These are phyloP conservation scores for Aspergillus nidulans DNA, from an alignment of 495 filamentous ascomycete genomes.

Conservation along the genomic window DNA sequence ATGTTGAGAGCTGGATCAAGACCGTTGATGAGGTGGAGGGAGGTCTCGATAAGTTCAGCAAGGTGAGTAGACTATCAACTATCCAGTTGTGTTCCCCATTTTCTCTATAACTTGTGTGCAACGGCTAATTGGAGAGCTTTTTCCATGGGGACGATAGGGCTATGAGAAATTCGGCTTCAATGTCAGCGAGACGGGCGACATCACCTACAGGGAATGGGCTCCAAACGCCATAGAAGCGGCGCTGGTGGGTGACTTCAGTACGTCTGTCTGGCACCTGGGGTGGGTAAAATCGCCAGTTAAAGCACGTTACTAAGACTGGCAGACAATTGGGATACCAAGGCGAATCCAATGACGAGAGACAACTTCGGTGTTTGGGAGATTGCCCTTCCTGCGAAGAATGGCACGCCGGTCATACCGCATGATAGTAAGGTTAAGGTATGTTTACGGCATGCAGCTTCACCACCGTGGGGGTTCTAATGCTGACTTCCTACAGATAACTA, in stretches of 20 bases:
- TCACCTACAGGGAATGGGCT: conserved; percentile 94
- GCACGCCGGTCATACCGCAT: conserved; percentile 77
- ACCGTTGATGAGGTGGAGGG: conserved; percentile 79
- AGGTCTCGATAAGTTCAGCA: conserved; percentile 88
- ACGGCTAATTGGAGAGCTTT: background rate
- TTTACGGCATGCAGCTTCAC: background rate
- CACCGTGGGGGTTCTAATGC: background rate
- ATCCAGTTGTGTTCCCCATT: background rate
- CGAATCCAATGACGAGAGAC: conserved; percentile 81
- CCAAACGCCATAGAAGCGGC: conserved; percentile 79
- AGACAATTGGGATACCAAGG: conserved; percentile 84
- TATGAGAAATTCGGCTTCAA: conserved; percentile 83
- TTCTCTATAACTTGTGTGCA: background rate
- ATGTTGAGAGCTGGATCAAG: conserved; percentile 85
- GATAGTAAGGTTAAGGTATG: conserved; percentile 90
- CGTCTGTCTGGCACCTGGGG: conserved; percentile 16
- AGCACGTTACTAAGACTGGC: conserved; percentile 31
- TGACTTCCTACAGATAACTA: conserved; percentile 60
- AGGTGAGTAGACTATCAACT: conserved; percentile 45
- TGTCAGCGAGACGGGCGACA: conserved; percentile 72
- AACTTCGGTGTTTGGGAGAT: conserved; percentile 87
- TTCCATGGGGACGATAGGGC: conserved; percentile 47
- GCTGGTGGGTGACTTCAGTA: conserved; percentile 97
- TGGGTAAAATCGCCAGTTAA: background rate
- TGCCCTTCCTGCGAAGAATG: conserved; percentile 66